Base-by-base conservation (phyloP, 352 stramenopile genomes). In the Phytopythium litorale region DNA sequence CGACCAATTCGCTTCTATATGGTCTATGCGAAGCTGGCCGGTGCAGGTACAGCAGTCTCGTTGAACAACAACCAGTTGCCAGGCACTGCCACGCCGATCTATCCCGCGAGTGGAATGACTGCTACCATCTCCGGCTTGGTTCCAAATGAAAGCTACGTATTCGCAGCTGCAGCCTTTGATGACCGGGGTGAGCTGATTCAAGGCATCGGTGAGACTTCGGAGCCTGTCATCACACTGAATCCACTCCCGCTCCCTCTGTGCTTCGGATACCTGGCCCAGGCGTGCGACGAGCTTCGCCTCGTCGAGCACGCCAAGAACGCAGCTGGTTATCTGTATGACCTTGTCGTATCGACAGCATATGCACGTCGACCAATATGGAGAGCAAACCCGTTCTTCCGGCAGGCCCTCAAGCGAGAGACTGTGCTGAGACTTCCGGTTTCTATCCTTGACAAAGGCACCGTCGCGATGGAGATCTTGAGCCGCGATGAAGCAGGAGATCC, bases 91-190 rank as follows among this genome's bases (percentile, higher is more conserved):
- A 62, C 72, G 49, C 76, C 78, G 0, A 55, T 94, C 7, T 77
- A 78, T 33, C 50, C 69, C 2, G 51, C 64, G 2, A 50, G 60
- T 2, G 51, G 64, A 0, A 35, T 61, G 6, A 40, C 62, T 30
- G 65, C 77, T 7, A 87, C 75, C 1, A 72, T 96, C 37, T 79
- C 71, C 5, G 80, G 74, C 0, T 49, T 96, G 5, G 23, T 72
- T 0, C 66, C 84, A 1, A 94, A 94, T 54, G 83, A 92, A 37
- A 86, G 68, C 56, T 96, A 94, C 58, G 83, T 94, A 16, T 96
- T 96, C 50, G 88, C 88, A 12, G 73, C 88, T 3, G 86, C 86
- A 28, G 87, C 86, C 1, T 96, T 88, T 28, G 87, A 96, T 50
- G 64, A 57, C 4, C 66, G 81, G 0, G 70, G 83, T 19, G 68